Conservation (phyloP, 495 filamentous ascomycete species). For the Trichoderma reesei region DNA sequence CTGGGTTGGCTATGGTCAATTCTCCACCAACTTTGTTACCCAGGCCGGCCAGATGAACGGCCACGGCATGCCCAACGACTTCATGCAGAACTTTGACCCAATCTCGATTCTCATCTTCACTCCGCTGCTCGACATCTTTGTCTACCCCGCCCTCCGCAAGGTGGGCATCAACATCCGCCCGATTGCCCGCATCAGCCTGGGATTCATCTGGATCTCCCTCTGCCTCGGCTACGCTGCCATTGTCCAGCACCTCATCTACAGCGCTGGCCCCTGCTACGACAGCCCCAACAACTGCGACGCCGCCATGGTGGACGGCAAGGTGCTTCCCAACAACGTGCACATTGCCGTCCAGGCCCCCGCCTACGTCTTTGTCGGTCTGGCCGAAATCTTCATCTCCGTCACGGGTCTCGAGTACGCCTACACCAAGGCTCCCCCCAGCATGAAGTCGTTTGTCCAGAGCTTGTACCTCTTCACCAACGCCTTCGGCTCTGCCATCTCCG, state of each 20-base stretch:
- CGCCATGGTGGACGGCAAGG: slow-evolving; percentile 12
- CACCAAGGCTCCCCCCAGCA: slow-evolving; percentile 23
- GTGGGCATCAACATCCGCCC: slow-evolving; percentile 58
- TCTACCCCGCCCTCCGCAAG: slow-evolving; percentile 60
- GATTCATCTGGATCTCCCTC: slow-evolving; percentile 50
- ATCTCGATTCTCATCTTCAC: slow-evolving; percentile 70
- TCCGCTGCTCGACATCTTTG: slow-evolving; percentile 56
- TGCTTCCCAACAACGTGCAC: slow-evolving; percentile 20
- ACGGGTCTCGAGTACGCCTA: slow-evolving; percentile 48
- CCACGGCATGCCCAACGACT: slow-evolving; percentile 66
- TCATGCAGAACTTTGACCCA: slow-evolving; percentile 70
- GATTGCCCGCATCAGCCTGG: slow-evolving; percentile 61
- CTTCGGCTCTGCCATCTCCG: slow-evolving; percentile 19
- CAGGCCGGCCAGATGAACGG: slow-evolving; percentile 65
- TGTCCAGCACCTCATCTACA: slow-evolving; percentile 64
- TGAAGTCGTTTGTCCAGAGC: slow-evolving; percentile 26
- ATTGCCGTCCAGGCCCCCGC: slow-evolving; percentile 49
- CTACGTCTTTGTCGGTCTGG: slow-evolving; percentile 60
- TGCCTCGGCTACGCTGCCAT: slow-evolving; percentile 59
- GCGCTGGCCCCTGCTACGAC: slow-evolving; percentile 46
- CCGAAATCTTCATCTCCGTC: slow-evolving; percentile 63
- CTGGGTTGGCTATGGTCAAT: slow-evolving; percentile 49
- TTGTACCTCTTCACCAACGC: slow-evolving; percentile 18
- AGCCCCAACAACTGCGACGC: slow-evolving; percentile 28
- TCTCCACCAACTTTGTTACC: slow-evolving; percentile 61